Conservation (phyloP, 2,329 filamentous ascomycete genomes). For the Penicillium freii region DNA sequence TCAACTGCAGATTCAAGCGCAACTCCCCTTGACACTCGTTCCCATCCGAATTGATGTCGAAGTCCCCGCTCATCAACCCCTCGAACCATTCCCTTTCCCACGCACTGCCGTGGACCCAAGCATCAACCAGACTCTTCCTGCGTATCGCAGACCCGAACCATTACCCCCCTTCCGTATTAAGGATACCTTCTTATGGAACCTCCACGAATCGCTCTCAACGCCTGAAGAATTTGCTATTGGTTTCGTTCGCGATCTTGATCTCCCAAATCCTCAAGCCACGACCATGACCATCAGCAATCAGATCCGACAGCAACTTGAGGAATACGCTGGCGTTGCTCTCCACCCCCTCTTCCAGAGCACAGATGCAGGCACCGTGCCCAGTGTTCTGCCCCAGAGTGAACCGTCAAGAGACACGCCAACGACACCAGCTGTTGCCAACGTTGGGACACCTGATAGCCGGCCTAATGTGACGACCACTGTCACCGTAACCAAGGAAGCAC, state of each 20-base stretch:
- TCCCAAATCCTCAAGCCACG: constrained; percentile 70
- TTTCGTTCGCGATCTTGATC: constrained; percentile 87
- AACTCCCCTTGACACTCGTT: constrained; percentile 83
- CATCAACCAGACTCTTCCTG: constrained; percentile 66
- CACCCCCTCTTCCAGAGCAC: constrained; percentile 79
- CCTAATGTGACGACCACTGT: constrained; percentile 21
- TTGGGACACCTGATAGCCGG: constrained; percentile 59
- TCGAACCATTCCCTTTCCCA: constrained; percentile 48
- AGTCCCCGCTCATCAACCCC: constrained; percentile 65
- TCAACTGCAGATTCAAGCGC: constrained; percentile 64
- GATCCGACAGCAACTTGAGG: constrained; percentile 90
- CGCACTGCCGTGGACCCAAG: constrained; percentile 42
- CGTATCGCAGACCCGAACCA: constrained; percentile 75
- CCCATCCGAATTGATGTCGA: constrained; percentile 96
- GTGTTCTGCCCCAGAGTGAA: constrained; percentile 30
- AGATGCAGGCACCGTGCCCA: constrained; percentile 27
- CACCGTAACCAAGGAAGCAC: constrained; percentile 35
- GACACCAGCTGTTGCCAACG: constrained; percentile 49
- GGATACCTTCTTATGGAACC: constrained; percentile 96
- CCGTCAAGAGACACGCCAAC: constrained; percentile 56
- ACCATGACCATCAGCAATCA: constrained; percentile 85
- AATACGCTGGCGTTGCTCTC: constrained; percentile 90
- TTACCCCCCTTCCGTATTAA: constrained; percentile 85
- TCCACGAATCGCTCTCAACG: constrained; percentile 90
- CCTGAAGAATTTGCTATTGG: constrained; percentile 93